Base-by-base conservation (phyloP, 768 basidiomycete species). In the Stropharia rugosoannulata region DNA sequence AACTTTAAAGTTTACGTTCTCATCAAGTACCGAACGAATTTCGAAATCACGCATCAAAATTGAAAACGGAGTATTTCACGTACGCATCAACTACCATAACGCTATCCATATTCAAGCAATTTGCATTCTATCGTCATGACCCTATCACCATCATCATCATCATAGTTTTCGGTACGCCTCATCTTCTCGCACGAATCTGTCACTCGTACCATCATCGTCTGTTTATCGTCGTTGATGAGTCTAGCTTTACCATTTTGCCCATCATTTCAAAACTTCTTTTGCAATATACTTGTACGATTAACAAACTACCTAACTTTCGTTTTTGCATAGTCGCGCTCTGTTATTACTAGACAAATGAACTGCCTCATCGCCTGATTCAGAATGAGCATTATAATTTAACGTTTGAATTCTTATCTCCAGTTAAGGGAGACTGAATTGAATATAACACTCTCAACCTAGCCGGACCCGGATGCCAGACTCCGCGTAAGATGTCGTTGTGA, bases 241-340 rank as follows among this genome's bases (percentile, higher is more conserved):
- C 12, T 16, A 39, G 3, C 38, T 12, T 12, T 39, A 11, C 12
- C 38, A 39, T 39, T 12, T 16, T 39, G 38, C 38, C 16, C 38
- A 16, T 39, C 38, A 39, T 39, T 39, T 39, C 11, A 39, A 39
- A 12, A 39, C 12, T 11, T 39, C 16, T 12, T 41, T 19, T 41
- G 40, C 40, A 41, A 19, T n/a, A n/a, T 19, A 19, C 40, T n/a
- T 19, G 9, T 15, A 41, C 12, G 15, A 39, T 48, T 43, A 54
- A 61, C 63, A 66, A 40, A 25, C 80, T 57, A 71, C 72, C 54
- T 54, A 55, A 62, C 64, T 12, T 19, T 66, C 59, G 29, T 64
- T 66, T 66, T 66, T 41, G 40, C 40, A 41, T 41, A 15, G 40
- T 22, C 40, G 8, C 18, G 7, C 40, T n/a, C 40, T n/a, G n/a